Base-by-base conservation (phyloP, 495 filamentous ascomycete genomes). In the Xylona heveae region DNA sequence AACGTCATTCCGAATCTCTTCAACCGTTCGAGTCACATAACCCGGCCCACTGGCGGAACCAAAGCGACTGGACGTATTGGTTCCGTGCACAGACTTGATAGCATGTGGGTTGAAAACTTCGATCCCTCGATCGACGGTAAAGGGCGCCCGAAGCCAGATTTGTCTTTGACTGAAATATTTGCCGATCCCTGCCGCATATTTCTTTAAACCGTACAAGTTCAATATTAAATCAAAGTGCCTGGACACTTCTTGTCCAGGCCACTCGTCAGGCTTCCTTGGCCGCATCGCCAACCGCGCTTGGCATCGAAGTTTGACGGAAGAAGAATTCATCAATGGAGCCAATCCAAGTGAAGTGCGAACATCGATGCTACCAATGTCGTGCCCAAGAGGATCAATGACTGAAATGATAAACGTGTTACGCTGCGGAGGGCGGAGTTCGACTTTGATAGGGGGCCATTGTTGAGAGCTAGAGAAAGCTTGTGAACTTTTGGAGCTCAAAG, bases 1-100 rank as follows among this genome's bases (percentile, higher is more conserved):
- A 8, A 93, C 77, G 17, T 92, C 82, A 42, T 67, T 66, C 3
- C 72, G 73, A 19, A 90, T 71, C 49, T 94, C 83, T 42, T 95
- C 84, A 3, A 68, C 66, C 1, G 77, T 81, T 9, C 79, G 64
- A 24, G 54, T 51, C 34, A 66, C 58, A 38, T 64, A 64, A 33
- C 52, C 59, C 6, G 34, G 15, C 7, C 23, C 13, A 8, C 34
- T 21, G 9, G 17, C 7, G 2, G 7, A 14, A 23, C 7, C 12
- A 1, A 10, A 3, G 2, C 13, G 2, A 19, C 8, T 31, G 15
- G 23, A 14, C 19, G 30, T 23, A 8, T 31, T 38, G 13, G 19
- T 9, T 34, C 30, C 9, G 50, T 33, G 4, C 54, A 49, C 18
- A 48, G 57, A 31, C 51, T 53, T 27, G 49, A 56, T 33, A 43